These are phyloP conservation scores for Lolium rigidum DNA, from an alignment of 176 grass and related monocot species.

Conservation along the genomic window DNA sequence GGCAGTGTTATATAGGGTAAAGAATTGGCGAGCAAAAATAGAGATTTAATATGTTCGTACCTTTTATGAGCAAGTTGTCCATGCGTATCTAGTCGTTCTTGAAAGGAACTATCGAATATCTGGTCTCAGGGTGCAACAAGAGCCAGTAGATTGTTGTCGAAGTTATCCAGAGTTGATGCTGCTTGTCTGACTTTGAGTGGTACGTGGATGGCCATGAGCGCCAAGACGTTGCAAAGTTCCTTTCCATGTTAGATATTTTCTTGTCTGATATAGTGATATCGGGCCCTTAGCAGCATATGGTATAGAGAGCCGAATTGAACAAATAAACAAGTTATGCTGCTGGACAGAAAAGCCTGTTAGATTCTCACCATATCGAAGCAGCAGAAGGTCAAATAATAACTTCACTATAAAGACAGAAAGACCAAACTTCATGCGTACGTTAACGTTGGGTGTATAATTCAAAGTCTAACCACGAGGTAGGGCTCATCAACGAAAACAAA, in stretches of 20 bases:
- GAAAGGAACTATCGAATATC: constrained; percentile 33
- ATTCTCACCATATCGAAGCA: constrained; percentile 18
- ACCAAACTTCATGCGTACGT: not conserved
- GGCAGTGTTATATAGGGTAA: not conserved
- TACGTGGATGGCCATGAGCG: constrained; percentile 48
- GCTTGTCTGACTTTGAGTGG: constrained; percentile 32
- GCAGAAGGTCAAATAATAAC: not conserved
- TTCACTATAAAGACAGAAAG: not conserved
- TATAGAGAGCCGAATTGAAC: not conserved
- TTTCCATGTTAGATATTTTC: constrained; percentile 51
- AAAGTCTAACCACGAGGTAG: not conserved
- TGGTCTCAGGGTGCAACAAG: constrained; percentile 7
- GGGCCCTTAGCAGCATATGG: not conserved
- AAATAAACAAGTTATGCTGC: not conserved
- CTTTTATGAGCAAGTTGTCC: constrained; percentile 9
- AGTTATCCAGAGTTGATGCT: constrained; percentile 46
- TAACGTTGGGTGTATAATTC: not conserved
- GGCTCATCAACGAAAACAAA: not conserved
- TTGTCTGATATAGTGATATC: constrained; percentile 2
- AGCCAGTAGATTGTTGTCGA: constrained; percentile 33
- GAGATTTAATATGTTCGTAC: not conserved
- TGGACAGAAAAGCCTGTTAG: not conserved
- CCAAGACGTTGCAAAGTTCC: constrained; percentile 28
- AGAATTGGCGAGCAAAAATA: not conserved
- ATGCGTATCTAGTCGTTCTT: not conserved